Percentiles rank a stretch among this genome's conserved stretches.
phyloP scores from a whole-genome alignment of 2,329 filamentous ascomycete species.

The Talaromyces sp. region DNA sequence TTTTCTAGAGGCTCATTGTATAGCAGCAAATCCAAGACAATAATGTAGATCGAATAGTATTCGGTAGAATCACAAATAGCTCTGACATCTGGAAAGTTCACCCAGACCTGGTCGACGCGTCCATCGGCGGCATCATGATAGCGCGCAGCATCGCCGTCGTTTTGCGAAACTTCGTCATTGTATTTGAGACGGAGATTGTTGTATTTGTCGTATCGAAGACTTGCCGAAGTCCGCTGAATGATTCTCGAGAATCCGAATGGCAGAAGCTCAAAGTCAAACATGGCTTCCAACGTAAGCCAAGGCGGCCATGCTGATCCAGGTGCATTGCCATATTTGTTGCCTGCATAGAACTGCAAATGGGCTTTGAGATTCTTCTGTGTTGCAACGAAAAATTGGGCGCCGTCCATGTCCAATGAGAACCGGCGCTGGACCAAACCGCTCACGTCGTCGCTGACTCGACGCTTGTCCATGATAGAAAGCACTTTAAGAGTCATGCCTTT shows the following conservation, averaged over 20 bases:
- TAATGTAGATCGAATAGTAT: constrained; percentile 98
- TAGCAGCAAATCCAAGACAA: constrained; percentile 89
- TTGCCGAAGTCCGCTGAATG: constrained; percentile 93
- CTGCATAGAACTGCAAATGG: constrained; percentile 87
- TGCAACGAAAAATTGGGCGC: constrained; percentile 95
- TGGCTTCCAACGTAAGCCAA: constrained; percentile 97
- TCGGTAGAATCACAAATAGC: constrained; percentile 96
- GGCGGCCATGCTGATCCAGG: constrained; percentile 88
- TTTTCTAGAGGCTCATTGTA: constrained; percentile 97
- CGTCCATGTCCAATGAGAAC: constrained; percentile 94
- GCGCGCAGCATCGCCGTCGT: constrained; percentile 46
- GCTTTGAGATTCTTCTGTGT: constrained; percentile 88
- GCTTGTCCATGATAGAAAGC: constrained; percentile 96
- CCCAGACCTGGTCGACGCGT: constrained; percentile 93
- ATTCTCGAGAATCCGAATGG: constrained; percentile 98
- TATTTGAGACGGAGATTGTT: constrained; percentile 96
- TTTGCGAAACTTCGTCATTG: constrained; percentile 81
- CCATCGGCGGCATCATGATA: constrained; percentile 56
- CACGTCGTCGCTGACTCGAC: constrained; percentile 84
- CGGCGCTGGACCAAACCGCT: constrained; percentile 92
- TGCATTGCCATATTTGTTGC: constrained; percentile 84
- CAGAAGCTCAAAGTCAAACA: constrained; percentile 92
- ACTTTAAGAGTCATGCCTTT: constrained; percentile 99
- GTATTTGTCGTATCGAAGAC: constrained; percentile 94
- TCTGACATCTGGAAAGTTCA: constrained; percentile 89